These are phyloP conservation scores for Mediolabrus comicus DNA, from an alignment of 108 stramenopile genomes.

Conservation along the genomic window DNA sequence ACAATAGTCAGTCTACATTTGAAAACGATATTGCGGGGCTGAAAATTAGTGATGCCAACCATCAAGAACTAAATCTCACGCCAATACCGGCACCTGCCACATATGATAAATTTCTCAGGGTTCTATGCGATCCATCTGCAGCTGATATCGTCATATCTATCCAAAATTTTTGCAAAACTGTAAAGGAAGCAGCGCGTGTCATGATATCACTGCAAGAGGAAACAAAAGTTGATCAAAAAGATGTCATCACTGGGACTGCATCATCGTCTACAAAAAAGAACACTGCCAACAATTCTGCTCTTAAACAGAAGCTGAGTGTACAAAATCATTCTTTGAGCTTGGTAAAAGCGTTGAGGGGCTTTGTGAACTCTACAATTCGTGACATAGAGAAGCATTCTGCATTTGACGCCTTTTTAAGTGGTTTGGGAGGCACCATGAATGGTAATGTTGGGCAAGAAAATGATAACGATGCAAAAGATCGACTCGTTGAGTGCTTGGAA, in stretches of 20 bases:
- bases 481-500: slow-evolving; percentile 27
- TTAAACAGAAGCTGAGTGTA: not conserved
- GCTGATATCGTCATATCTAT: slow-evolving; percentile 41
- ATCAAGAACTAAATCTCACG: not conserved
- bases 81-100: slow-evolving; percentile 8
- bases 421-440: not conserved
- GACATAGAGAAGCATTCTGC: slow-evolving; percentile 29
- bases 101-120: slow-evolving; percentile 26
- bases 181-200: slow-evolving; percentile 39
- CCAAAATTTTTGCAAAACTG: slow-evolving; percentile 46
- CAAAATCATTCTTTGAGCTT: slow-evolving; percentile 19
- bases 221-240: slow-evolving; percentile 4
- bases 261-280: not conserved
- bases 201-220: slow-evolving; percentile 20
- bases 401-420: slow-evolving; percentile 12
- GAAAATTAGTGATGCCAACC: not conserved
- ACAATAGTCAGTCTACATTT: not conserved
- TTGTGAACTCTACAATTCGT: slow-evolving; percentile 28
- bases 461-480: slow-evolving; percentile 2
- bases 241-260: not conserved
- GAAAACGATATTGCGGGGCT: not conserved
- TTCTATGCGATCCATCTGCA: slow-evolving; percentile 32
- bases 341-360: slow-evolving; percentile 40
- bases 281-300: not conserved
- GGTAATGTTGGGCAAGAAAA: not conserved